Evolutionary conservation across 2,329 filamentous ascomycete species (phyloP).

Genomic region (Chaetomium strumarium): DNA sequence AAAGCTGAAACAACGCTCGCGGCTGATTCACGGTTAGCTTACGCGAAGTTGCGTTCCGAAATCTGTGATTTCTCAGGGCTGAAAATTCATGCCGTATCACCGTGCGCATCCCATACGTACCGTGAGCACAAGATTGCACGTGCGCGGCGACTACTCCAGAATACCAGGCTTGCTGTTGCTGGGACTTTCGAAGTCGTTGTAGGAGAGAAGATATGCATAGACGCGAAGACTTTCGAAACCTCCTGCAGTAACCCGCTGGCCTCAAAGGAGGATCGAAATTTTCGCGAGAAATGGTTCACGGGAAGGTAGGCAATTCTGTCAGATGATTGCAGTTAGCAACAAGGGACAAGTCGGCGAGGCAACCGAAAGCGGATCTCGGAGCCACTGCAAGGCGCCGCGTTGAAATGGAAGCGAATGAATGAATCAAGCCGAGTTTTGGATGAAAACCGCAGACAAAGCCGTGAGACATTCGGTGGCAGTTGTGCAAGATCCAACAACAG

Average conservation of each 20-base stretch:
- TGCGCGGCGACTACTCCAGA: constrained; percentile 4
- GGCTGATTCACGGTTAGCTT: constrained; percentile 29
- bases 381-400: background rate
- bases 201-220: constrained; percentile 21
- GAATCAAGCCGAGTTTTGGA: background rate
- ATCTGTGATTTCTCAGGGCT: constrained; percentile 29
- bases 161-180: constrained; percentile 18
- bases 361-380: background rate
- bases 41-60: constrained; percentile 28
- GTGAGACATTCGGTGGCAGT: background rate
- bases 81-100: constrained; percentile 31
- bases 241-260: constrained; percentile 31
- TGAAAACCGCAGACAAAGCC: background rate
- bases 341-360: background rate
- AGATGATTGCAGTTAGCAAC: constrained; percentile 7
- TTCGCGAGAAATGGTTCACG: constrained; percentile 22
- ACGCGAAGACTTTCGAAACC: constrained; percentile 25
- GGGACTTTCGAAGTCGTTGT: constrained; percentile 26
- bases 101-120: constrained; percentile 16
- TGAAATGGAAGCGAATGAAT: background rate
- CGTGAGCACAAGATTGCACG: constrained; percentile 16
- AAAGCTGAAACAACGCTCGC: constrained; percentile 34
- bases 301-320: constrained; percentile 21
- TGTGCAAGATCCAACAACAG: background rate
- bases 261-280: constrained; percentile 31